Evolutionary conservation across 169 alveolate genomes (phyloP), one percentile per base, ranked within the genome.

Genomic region (Plasmodium berghei): DNA sequence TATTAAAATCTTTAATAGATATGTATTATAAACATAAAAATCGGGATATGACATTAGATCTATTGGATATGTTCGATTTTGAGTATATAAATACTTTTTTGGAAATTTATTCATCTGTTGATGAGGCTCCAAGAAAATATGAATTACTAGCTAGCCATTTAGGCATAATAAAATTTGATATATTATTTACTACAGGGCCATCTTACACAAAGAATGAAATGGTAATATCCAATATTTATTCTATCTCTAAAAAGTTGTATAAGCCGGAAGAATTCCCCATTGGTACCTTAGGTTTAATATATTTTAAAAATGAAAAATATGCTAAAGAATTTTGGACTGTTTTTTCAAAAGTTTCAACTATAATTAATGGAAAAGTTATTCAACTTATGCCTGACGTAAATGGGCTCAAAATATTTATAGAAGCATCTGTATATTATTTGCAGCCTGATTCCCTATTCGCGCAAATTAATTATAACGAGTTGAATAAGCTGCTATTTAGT

Each of bases 231-330:
- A 9, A 74, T 20, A 10, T 74, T n/a, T 42, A 46, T 24, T 10
- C 1, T 9, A 74, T 16, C 18, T 66, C 34, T 54, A 74, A 34
- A 22, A 73, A 74, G 14, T 28, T 74, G 9, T 74, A 66, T 62
- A 59, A 28, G 63, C 4, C 45, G 9, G 63, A 74, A 46, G 52
- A n/a, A 16, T 69, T 24, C 26, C 14, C 67, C 10, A 54, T 10
- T 1, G 91, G 91, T 20, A 45, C 64, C 26, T 52, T 83, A 24
- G 91, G 86, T 3, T 58, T 56, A 69, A 14, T 83, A 9, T 40
- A 83, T 56, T 83, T 83, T 63, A 83, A 69, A 61, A 83, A 83
- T 69, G 91, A 83, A 54, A 45, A 67, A 26, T 69, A 18, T 83
- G 91, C 91, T 16, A 69, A 12, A 46, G 71, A 83, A 0, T 83